Base-by-base conservation (phyloP, 345 rosid genomes). In the Eucalyptus erythrocorys region DNA sequence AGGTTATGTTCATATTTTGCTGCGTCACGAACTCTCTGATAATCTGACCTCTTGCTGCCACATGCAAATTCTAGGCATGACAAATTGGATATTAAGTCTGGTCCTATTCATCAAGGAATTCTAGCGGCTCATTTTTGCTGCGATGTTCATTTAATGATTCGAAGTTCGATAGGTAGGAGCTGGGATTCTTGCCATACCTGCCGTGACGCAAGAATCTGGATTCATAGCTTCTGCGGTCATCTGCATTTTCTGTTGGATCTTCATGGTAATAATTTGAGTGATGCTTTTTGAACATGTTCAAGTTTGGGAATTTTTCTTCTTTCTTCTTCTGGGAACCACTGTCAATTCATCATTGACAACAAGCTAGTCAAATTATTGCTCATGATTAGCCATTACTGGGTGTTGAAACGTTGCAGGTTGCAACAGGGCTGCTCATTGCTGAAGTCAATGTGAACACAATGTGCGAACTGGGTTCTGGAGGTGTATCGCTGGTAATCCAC, bases 391-490 rank as follows among this genome's bases (percentile, higher is more conserved):
- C 6, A 64, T 85, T 37, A 0, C 34, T 21, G 48, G 48, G 43
- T 53, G 68, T 89, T 37, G 19, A 19, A 43, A 48, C 6, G 12
- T 16, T 88, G 90, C 94, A 96, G 99, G 97, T 97, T 89, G 94
- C 93, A 40, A 97, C 99, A 14, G 99, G 99, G 85, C 90, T 97
- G 92, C 96, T 97, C 42, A 71, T 96, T 90, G 99, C 99, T 86
- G 99, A 96, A 94, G 98, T 97, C 49, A 97, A 96, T 91, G 96
- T 96, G 86, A 96, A 92, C 84, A 96, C 99, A 30, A 96, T 97
- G 99, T 93, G 95, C 84, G 99, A 97, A 91, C 82, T 97, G 90
- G 99, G 99, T 88, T 94, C 99, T 30, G 99, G 99, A 27, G 97
- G 99, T 51, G 98, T 96, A 50, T 96, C 99, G 34, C 92, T 97